Evolutionary conservation across 345 rosid genomes (phyloP), one percentile per base, ranked within the genome.

Genomic region (Citrus inodora): DNA sequence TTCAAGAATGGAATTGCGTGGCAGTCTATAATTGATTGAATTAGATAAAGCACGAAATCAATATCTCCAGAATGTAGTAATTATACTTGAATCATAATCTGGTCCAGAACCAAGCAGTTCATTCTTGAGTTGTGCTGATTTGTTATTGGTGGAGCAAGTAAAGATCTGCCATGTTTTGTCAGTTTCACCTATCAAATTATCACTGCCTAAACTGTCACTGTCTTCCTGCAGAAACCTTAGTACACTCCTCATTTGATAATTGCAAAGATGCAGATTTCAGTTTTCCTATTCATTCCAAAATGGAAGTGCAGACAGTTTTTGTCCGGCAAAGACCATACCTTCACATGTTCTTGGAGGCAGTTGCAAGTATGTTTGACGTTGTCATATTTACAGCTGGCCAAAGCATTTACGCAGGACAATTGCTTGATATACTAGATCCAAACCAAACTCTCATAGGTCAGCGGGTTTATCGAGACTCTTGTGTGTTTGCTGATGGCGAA

Each of bases 371-470:
- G 80, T 77, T 59, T 59, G 80, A 77, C 30, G 59, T 77, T 59
- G 80, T 77, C 74, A 77, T 77, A 69, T 77, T 77, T 70, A 77
- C 75, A 28, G 80, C 75, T 4, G 80, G 80, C 38, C 74, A 77
- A 38, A 77, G 75, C 46, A 77, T 46, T 67, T 69, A 77, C 22
- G 80, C 80, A 21, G 74, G 62, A 69, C 80, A 77, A 17, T 55
- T 77, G 68, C 80, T 69, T 40, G 59, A 77, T 69, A 59, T 77
- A 69, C 80, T 77, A 38, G 80, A 77, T 77, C 80, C 80, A 59
- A 70, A 42, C 80, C 80, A 77, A 77, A 69, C 68, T 38, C 80
- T 77, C 65, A 69, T 77, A 28, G 42, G 80, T n/a, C 74, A 77
- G 42, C 68, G 75, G 70, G 80, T 77, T 69, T 77, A 59, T 66